phyloP scores from a whole-genome alignment of 805 yeast genomes.

The Isabelozyma pseudorhagii region DNA sequence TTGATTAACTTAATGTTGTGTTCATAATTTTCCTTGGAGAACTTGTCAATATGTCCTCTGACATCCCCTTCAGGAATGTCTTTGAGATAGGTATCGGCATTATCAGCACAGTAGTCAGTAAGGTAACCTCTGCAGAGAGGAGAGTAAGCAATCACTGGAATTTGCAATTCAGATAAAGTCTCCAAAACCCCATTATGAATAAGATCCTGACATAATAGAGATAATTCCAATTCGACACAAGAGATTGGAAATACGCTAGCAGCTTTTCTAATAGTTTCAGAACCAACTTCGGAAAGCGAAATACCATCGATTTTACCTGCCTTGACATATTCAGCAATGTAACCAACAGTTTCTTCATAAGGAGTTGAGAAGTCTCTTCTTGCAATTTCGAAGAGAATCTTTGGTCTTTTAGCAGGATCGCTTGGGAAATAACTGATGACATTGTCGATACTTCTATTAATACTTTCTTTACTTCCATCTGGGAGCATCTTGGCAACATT shows the following conservation, averaged over 20 bases:
- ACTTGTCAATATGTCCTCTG: constrained; percentile 51
- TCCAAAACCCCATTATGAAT: constrained; percentile 60
- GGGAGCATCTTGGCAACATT: constrained; percentile 40
- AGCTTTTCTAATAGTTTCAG: constrained; percentile 59
- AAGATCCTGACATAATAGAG: constrained; percentile 65
- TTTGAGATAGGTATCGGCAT: constrained; percentile 22
- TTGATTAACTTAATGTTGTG: constrained; percentile 52
- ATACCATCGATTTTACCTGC: constrained; percentile 66
- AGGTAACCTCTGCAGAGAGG: constrained; percentile 80
- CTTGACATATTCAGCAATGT: constrained; percentile 56
- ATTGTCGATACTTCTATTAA: constrained; percentile 47
- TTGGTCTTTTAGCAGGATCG: constrained; percentile 27
- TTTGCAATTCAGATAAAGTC: constrained; percentile 51
- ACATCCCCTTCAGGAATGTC: constrained; percentile 59
- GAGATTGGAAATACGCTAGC: constrained; percentile 53
- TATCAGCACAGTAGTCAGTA: constrained; percentile 54
- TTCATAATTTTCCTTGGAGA: constrained; percentile 52
- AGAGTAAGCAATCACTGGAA: constrained; percentile 77
- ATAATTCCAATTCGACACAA: constrained; percentile 76
- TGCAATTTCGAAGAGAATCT: constrained; percentile 61
- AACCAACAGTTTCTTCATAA: constrained; percentile 55
- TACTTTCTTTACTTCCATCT: constrained; percentile 45
- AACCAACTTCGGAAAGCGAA: constrained; percentile 72
- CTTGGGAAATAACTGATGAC: constrained; percentile 27
- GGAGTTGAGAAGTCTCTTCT: constrained; percentile 61